phyloP scores from a whole-genome alignment of 306 rosid species.

The Hippophae rhamnoides region DNA sequence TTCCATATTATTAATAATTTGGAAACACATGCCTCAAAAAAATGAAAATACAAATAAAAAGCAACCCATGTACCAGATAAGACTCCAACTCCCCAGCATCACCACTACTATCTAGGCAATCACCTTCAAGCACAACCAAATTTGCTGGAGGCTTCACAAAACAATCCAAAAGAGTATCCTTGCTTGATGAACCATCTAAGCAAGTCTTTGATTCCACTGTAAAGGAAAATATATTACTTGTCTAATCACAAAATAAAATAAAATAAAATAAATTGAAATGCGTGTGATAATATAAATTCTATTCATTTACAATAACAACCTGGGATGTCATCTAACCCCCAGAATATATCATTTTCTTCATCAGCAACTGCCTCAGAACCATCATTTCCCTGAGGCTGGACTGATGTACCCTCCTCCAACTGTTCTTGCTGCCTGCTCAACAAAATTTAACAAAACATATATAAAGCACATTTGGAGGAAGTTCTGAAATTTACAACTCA shows the following conservation, averaged over 20 bases:
- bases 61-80: constrained; percentile 59
- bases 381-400: constrained; percentile 38
- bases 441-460: not conserved
- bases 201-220: constrained; percentile 73
- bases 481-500: not conserved
- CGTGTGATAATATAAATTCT: not conserved
- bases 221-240: constrained; percentile 16
- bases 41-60: constrained; percentile 12
- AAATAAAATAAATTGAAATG: not conserved
- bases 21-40: not conserved
- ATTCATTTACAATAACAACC: constrained; percentile 33
- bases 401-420: constrained; percentile 40
- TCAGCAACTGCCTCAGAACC: constrained; percentile 33
- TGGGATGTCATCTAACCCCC: constrained; percentile 74
- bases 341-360: constrained; percentile 63
- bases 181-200: constrained; percentile 41
- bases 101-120: constrained; percentile 74
- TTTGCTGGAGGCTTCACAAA: constrained; percentile 86
- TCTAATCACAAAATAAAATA: constrained; percentile 11
- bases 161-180: constrained; percentile 42
- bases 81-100: constrained; percentile 88
- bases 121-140: constrained; percentile 91
- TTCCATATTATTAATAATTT: constrained; percentile 10
- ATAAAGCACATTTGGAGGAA: not conserved
- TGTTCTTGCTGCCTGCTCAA: constrained; percentile 62